These are phyloP conservation scores for Gymnopus androsaceus DNA, from an alignment of 1,284 basidiomycete genomes.

Conservation along the genomic window DNA sequence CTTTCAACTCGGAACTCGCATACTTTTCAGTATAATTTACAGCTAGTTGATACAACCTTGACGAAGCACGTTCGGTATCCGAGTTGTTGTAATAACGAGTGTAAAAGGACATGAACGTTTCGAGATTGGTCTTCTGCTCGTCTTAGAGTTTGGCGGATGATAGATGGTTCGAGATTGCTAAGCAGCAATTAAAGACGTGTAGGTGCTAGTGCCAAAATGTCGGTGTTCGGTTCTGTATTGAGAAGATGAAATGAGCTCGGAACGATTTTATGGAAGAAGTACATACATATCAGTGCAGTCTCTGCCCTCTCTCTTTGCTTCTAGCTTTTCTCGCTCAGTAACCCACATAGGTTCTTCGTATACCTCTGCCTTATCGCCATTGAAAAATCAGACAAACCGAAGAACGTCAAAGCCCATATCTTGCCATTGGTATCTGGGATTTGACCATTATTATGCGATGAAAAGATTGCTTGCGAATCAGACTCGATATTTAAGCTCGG, in stretches of 20 bases:
- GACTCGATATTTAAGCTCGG: too few species aligned
- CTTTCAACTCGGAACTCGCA: conserved; percentile 8
- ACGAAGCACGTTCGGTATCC: conserved; percentile 38
- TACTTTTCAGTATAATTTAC: conserved; percentile 18
- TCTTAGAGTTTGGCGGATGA: conserved; percentile 21
- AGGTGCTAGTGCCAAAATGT: neutral
- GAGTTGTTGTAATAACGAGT: conserved; percentile 25
- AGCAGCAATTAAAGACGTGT: too few species aligned
- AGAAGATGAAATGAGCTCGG: neutral
- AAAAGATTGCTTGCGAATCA: too few species aligned
- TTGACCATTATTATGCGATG: too few species aligned
- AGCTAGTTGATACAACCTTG: conserved; percentile 20
- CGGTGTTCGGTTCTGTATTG: conserved; percentile 2
- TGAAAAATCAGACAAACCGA: conserved; percentile 24
- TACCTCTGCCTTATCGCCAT: conserved; percentile 18
- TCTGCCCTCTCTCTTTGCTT: conserved; percentile 36
- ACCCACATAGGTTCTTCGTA: conserved; percentile 36
- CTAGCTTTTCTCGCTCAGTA: conserved; percentile 44
- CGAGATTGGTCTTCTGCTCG: conserved; percentile 28
- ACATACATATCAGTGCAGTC: conserved; percentile 40
- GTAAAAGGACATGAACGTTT: conserved; percentile 27
- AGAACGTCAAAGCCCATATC: too few species aligned
- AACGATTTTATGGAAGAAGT: neutral
- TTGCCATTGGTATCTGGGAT: too few species aligned
- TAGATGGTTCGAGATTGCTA: conserved; percentile 12